Conservation (phyloP, 2,329 filamentous ascomycete species). For the Fonsecaea monophora region DNA sequence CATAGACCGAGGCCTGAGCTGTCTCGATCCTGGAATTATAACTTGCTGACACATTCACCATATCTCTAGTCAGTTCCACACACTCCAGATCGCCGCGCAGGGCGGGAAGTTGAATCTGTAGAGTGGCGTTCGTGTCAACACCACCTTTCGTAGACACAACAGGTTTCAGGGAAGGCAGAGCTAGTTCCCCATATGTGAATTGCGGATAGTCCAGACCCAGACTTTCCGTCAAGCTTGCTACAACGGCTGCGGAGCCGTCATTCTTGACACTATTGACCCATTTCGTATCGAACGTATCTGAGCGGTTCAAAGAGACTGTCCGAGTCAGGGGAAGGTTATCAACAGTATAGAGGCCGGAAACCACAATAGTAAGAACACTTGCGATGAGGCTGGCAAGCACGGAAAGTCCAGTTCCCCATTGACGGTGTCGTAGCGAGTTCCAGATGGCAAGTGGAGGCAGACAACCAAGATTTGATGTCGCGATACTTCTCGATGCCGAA, state of each 20-base stretch:
- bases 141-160: neutral
- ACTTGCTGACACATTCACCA: neutral
- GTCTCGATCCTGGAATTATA: constrained; percentile 11
- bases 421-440: constrained; percentile 7
- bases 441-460: constrained; percentile 25
- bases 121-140: neutral
- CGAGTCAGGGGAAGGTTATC: constrained; percentile 31
- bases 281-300: constrained; percentile 38
- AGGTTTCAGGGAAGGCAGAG: constrained; percentile 23
- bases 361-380: constrained; percentile 39
- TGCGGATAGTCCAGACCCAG: constrained; percentile 27
- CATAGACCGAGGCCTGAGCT: neutral
- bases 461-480: constrained; percentile 13
- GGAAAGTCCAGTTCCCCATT: constrained; percentile 37
- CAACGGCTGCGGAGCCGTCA: constrained; percentile 29
- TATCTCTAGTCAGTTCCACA: neutral
- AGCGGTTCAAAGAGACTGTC: constrained; percentile 33
- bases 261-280: constrained; percentile 29
- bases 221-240: constrained; percentile 33
- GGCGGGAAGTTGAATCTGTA: neutral
- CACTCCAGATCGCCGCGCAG: constrained; percentile 20
- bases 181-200: constrained; percentile 34
- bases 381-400: constrained; percentile 32
- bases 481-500: neutral
- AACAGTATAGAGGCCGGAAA: constrained; percentile 44